These are phyloP conservation scores for Penicillium angulare DNA, from an alignment of 495 filamentous ascomycete genomes.

Conservation along the genomic window DNA sequence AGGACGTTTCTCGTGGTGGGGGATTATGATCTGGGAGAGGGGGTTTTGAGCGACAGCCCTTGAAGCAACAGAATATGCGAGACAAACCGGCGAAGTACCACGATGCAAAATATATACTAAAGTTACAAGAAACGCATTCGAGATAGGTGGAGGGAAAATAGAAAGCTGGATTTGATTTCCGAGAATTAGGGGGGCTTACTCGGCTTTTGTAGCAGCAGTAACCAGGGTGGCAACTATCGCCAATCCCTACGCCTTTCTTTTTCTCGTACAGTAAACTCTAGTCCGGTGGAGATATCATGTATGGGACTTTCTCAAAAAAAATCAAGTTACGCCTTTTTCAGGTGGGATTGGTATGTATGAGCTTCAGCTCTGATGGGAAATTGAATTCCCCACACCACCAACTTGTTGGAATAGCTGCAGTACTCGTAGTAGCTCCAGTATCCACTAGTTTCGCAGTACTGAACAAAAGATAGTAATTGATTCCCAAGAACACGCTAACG, in stretches of 20 bases:
- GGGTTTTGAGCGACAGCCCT: too few species aligned
- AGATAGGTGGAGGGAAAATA: background rate
- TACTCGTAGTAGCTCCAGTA: background rate
- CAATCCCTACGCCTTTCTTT: background rate
- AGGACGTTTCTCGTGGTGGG: slow-evolving; percentile 10
- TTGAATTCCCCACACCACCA: slow-evolving; percentile 1
- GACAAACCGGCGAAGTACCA: slow-evolving; percentile 17
- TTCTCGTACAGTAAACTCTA: too few species aligned
- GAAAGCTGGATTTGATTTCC: background rate
- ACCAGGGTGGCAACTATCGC: background rate
- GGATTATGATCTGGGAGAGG: slow-evolving; percentile 6
- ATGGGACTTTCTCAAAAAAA: background rate
- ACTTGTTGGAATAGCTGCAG: slow-evolving; percentile 4
- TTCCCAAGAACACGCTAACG: background rate
- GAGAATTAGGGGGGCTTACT: background rate
- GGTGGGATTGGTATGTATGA: background rate
- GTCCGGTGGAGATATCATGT: background rate
- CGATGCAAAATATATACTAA: background rate
- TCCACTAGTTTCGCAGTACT: background rate
- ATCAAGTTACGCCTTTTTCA: slow-evolving; percentile 1
- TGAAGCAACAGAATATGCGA: slow-evolving; percentile 21
- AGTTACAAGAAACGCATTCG: slow-evolving; percentile 2
- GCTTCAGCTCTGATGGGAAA: slow-evolving; percentile 14
- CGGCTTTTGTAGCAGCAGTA: slow-evolving; percentile 16
- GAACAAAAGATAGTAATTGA: slow-evolving; percentile 1